Evolutionary conservation across 331 rosid genomes (phyloP).

Genomic region (Saraca asoca): DNA sequence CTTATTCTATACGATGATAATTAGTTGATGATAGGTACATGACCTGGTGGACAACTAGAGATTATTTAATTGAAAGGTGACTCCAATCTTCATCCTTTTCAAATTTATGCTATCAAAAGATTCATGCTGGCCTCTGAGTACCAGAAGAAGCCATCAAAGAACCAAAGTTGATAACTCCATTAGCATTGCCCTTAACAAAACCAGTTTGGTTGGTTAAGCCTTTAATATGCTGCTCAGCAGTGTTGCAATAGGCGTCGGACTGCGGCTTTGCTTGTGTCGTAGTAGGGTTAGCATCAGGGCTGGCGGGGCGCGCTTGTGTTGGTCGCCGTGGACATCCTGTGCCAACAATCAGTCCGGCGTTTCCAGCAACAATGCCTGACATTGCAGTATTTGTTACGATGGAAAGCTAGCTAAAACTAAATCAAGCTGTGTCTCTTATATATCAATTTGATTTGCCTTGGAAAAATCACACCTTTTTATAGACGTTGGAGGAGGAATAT

Average conservation of each 20-base stretch:
- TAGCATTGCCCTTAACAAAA: slow-evolving; percentile 44
- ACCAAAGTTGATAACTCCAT: slow-evolving; percentile 47
- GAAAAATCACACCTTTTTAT: slow-evolving; percentile 27
- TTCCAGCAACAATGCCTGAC: slow-evolving; percentile 41
- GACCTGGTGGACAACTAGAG: no score
- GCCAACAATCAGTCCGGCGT: slow-evolving; percentile 35
- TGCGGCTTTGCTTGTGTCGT: not conserved
- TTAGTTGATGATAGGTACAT: no score
- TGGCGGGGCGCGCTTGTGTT: slow-evolving; percentile 14
- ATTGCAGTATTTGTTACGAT: not conserved
- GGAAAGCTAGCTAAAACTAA: not conserved
- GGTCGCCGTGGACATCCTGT: slow-evolving; percentile 4
- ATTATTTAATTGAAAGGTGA: no score
- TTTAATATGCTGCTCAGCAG: slow-evolving; percentile 32
- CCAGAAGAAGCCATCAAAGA: slow-evolving; percentile 7
- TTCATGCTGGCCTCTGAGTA: slow-evolving; percentile 30
- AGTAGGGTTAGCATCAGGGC: no score
- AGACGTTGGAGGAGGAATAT: slow-evolving; percentile 2
- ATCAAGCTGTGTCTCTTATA: not conserved
- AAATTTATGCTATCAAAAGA: no score
- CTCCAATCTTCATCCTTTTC: no score
- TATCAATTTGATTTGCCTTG: slow-evolving; percentile 6
- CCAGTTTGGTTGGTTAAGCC: slow-evolving; percentile 49
- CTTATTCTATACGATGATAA: no score
- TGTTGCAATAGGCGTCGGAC: not conserved